Percentiles rank a stretch among this genome's conserved stretches.
These are phyloP conservation scores for Chaetomium globosum DNA, from an alignment of 2,329 filamentous ascomycete species.

Conservation along the genomic window DNA sequence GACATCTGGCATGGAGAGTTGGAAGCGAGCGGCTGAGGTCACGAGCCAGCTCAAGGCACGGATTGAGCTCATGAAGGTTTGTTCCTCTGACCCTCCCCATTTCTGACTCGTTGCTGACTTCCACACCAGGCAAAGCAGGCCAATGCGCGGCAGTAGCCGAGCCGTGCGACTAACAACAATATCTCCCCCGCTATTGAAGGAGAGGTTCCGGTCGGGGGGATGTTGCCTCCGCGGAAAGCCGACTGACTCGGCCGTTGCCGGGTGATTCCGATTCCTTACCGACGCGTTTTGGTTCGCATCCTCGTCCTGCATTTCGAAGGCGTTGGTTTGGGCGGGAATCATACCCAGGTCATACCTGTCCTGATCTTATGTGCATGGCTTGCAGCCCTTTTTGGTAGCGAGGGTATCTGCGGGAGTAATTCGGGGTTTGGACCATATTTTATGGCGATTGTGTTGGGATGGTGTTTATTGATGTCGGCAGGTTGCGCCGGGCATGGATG, in stretches of 20 bases:
- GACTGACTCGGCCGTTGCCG: neutral
- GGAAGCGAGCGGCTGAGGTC: slow-evolving; percentile 95
- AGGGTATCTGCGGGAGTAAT: neutral
- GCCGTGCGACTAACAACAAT: neutral
- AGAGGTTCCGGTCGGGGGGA: neutral
- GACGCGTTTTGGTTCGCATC: slow-evolving; percentile 9
- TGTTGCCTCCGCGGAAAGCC: neutral
- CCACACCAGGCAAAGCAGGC: slow-evolving; percentile 44
- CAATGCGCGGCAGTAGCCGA: slow-evolving; percentile 49
- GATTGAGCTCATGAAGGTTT: slow-evolving; percentile 96
- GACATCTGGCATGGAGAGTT: slow-evolving; percentile 76
- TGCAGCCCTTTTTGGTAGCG: slow-evolving; percentile 2
- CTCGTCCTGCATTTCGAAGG: slow-evolving; percentile 22
- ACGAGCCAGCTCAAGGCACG: slow-evolving; percentile 95
- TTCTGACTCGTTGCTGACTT: neutral
- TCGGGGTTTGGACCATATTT: neutral
- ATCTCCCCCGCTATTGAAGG: too few species aligned
- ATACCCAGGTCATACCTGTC: slow-evolving; percentile 15
- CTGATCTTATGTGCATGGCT: neutral
- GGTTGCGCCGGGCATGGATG: neutral
- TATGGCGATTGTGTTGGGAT: neutral
- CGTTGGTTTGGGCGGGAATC: slow-evolving; percentile 21
- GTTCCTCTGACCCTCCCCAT: slow-evolving; percentile 47
- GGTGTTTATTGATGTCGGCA: neutral
- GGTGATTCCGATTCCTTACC: neutral